Evolutionary conservation across 2,329 filamentous ascomycete genomes (phyloP), one percentile per base, ranked within the genome.

Genomic region (Emmonsiellopsis sp.): DNA sequence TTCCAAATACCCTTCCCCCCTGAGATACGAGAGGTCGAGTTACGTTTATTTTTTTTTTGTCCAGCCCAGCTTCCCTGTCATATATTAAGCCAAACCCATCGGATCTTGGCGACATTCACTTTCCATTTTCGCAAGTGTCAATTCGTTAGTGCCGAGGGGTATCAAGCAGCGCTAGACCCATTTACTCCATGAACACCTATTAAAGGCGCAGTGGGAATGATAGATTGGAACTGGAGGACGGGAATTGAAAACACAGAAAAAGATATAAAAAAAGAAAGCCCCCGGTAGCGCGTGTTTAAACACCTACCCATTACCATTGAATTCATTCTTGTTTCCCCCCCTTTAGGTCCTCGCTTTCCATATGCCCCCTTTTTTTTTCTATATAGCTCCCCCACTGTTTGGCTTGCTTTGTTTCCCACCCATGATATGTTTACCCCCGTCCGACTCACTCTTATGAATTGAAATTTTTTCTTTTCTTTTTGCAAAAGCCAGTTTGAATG

Each of bases 161-260:
- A 35, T 32, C 20, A 13, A 8, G 11, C 6, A 31, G 16, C 31
- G 46, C 10, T 6, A 46, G 16, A 34, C 30, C 31, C 35, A 37
- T 38, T 48, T 9, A 31, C 35, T 34, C 32, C 34, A 16, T 20
- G 45, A 37, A 13, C 20, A 37, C 31, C 16, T 45, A 45, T 26
- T 34, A 49, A 49, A 48, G 34, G 35, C 46, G 35, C 46, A 40
- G 16, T 35, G 35, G 46, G 34, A 49, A 49, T 49, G 46, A 49
- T 49, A 49, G 46, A 49, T 30, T 49, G 46, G 35, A 9, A 30
- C 31, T 49, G 16, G 35, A 49, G 13, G 13, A 38, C 35, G 35
- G 13, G 35, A 9, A 38, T 38, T 9, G 35, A 10, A 38, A 9
- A 38, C 9, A 9, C 9, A 38, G 13, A 38, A 38, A n/a, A n/a